Conservation (phyloP, 805 yeast genomes). For the Candida khao-thaluensis region DNA sequence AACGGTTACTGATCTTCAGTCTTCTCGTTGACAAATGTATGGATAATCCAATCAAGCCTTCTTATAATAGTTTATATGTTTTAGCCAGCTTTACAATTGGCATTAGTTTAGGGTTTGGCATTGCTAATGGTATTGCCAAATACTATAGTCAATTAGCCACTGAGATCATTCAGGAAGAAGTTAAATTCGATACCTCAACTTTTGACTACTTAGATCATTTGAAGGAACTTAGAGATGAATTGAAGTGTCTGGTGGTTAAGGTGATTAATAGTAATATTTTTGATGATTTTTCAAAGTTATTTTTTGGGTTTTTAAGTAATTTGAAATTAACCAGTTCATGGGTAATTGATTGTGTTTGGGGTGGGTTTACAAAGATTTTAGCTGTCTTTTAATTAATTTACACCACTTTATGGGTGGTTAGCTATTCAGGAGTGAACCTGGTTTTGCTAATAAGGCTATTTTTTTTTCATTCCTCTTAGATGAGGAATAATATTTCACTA, state of each 20-base stretch:
- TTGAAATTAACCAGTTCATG: constrained; percentile 16
- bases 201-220: constrained; percentile 7
- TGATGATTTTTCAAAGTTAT: constrained; percentile 10
- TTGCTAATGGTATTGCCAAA: constrained; percentile 25
- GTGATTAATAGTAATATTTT: constrained; percentile 2
- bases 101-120: constrained; percentile 34
- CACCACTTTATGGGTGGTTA: neutral
- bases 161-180: neutral
- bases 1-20: constrained; percentile 9
- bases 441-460: neutral
- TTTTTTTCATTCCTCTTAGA: too few relatives aligned
- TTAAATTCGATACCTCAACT: constrained; percentile 2
- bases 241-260: neutral
- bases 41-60: constrained; percentile 20
- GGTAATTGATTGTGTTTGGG: constrained; percentile 20
- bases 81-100: constrained; percentile 37
- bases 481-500: neutral
- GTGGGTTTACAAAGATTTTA: constrained; percentile 26
- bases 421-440: neutral
- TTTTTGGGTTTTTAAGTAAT: constrained; percentile 8
- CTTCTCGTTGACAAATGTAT: constrained; percentile 2
- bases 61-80: constrained; percentile 23
- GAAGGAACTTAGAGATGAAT: neutral
- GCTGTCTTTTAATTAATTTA: constrained; percentile 2
- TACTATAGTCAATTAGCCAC: neutral